Evolutionary conservation across 1,284 basidiomycete species (phyloP).

Genomic region (Schizophyllum amplum): DNA sequence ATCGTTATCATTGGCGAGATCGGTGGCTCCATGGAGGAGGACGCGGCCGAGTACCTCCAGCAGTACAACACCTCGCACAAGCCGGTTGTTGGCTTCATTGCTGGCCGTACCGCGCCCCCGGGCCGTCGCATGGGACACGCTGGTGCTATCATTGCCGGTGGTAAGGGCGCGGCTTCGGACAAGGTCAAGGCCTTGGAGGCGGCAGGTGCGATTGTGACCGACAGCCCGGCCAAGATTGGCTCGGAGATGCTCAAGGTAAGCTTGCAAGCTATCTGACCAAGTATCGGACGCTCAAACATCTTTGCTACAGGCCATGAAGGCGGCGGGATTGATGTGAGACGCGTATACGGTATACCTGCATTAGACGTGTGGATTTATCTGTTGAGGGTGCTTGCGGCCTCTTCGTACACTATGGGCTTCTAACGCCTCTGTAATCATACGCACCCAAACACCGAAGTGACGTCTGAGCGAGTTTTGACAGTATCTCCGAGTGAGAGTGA

Average conservation of each 20-base stretch:
- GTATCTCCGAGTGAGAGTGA: too few relatives aligned
- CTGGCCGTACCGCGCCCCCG: constrained; percentile 94
- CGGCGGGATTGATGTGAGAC: not conserved
- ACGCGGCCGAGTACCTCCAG: constrained; percentile 94
- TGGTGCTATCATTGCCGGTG: constrained; percentile 96
- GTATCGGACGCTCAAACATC: constrained; percentile 8
- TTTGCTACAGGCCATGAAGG: constrained; percentile 3
- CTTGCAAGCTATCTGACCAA: not conserved
- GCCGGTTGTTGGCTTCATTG: constrained; percentile 97
- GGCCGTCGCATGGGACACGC: constrained; percentile 98
- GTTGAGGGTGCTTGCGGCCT: not conserved
- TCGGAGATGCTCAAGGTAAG: constrained; percentile 74
- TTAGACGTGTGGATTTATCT: not conserved
- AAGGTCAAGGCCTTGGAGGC: constrained; percentile 93
- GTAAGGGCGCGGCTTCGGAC: constrained; percentile 90
- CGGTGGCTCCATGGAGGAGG: constrained; percentile 98
- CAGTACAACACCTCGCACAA: constrained; percentile 93
- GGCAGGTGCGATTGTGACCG: constrained; percentile 91
- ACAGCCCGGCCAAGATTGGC: constrained; percentile 96
- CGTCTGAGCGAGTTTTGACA: too few relatives aligned
- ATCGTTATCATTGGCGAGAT: constrained; percentile 99
- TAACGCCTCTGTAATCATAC: not conserved
- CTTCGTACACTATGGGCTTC: not conserved
- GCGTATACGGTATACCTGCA: not conserved
- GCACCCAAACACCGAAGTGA: not conserved